phyloP scores from a whole-genome alignment of 768 basidiomycete genomes.

The Megacollybia marginata region DNA sequence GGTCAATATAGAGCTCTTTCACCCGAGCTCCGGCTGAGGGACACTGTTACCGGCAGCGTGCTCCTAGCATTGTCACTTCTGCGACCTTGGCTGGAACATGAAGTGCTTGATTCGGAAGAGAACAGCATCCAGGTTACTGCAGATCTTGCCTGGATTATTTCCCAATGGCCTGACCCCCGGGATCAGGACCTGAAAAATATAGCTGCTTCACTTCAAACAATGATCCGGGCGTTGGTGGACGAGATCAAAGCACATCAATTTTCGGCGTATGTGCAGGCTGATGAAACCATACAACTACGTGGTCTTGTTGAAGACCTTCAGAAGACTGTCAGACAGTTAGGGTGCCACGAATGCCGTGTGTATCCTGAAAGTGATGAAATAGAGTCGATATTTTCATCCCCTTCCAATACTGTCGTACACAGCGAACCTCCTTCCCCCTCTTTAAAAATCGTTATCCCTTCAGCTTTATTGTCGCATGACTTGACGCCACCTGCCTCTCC shows the following conservation, averaged over 20 bases:
- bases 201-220: conserved; percentile 48
- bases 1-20: conserved; percentile 51
- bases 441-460: neutral
- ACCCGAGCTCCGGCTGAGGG: conserved; percentile 49
- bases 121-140: conserved; percentile 23
- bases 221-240: conserved; percentile 55
- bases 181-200: conserved; percentile 13
- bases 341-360: neutral
- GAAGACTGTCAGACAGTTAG: neutral
- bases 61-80: conserved; percentile 62
- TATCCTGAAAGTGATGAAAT: neutral
- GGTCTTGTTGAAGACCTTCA: neutral
- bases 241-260: conserved; percentile 47
- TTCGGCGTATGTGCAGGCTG: neutral
- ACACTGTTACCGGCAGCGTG: conserved; percentile 62
- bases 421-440: neutral
- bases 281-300: neutral
- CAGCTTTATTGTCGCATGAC: too few relatives aligned
- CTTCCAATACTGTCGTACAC: neutral
- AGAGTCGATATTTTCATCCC: neutral
- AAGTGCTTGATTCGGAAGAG: conserved; percentile 8
- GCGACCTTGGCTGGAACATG: conserved; percentile 54
- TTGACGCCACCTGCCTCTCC: neutral
- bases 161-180: conserved; percentile 58
- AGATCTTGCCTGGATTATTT: conserved; percentile 40